Percentiles rank a stretch among this genome's conserved stretches.
Conservation (phyloP, 164 flowering plant genomes). For the Tetrastigma voinierianum region DNA sequence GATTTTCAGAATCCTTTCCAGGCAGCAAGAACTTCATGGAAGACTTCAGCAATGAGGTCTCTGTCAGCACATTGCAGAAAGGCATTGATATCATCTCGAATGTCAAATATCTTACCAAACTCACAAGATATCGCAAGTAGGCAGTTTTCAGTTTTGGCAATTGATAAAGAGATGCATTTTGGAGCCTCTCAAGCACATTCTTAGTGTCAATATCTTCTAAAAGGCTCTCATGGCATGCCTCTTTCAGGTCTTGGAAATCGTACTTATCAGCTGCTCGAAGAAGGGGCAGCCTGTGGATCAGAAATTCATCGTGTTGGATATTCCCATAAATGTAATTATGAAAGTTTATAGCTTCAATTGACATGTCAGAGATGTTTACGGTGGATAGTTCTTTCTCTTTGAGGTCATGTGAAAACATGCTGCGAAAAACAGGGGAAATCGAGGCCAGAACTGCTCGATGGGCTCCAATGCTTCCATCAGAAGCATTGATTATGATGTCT, state of each 20-base stretch:
- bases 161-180: constrained; percentile 68
- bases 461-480: constrained; percentile 72
- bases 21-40: constrained; percentile 68
- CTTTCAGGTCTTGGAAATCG: constrained; percentile 74
- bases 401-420: constrained; percentile 92
- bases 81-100: constrained; percentile 68
- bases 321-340: constrained; percentile 78
- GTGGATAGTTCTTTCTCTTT: constrained; percentile 82
- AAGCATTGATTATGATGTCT: constrained; percentile 71
- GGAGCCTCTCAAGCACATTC: constrained; percentile 89
- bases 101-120: constrained; percentile 88
- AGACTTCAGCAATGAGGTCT: constrained; percentile 74
- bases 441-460: constrained; percentile 87
- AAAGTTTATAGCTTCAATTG: constrained; percentile 60
- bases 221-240: constrained; percentile 85
- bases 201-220: constrained; percentile 78
- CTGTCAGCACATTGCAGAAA: constrained; percentile 74
- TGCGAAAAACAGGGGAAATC: constrained; percentile 81
- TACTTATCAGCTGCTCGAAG: constrained; percentile 92
- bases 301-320: constrained; percentile 65
- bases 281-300: constrained; percentile 67
- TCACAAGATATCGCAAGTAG: constrained; percentile 83
- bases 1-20: constrained; percentile 90
- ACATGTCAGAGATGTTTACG: constrained; percentile 83
- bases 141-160: constrained; percentile 68